Conservation (phyloP, 1,139 yeast species). For the Candida sp. region DNA sequence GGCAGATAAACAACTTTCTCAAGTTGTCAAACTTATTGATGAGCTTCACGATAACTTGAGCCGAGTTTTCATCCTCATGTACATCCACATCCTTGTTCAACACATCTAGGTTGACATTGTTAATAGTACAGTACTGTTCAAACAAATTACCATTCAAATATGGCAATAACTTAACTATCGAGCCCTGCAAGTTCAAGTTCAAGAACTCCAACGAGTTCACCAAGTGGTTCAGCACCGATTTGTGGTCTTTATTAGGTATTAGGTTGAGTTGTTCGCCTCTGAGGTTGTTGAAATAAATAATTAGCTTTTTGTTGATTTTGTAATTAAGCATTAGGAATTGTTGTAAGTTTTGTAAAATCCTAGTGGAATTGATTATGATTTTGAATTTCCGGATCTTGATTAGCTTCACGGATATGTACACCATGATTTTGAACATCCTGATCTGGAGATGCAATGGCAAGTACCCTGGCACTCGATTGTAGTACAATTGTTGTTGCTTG, state of each 20-base stretch:
- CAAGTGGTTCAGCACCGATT: constrained; percentile 13
- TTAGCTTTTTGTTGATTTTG: constrained; percentile 41
- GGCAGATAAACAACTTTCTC: constrained; percentile 44
- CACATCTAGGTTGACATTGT: constrained; percentile 30
- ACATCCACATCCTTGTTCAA: constrained; percentile 15
- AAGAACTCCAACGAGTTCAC: constrained; percentile 28
- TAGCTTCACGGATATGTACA: constrained; percentile 34
- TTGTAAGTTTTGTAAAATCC: constrained; percentile 26
- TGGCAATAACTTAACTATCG: constrained; percentile 37
- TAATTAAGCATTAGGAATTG: constrained; percentile 40
- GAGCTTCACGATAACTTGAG: constrained; percentile 13
- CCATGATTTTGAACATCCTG: constrained; percentile 32
- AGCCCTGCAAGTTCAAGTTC: constrained; percentile 30
- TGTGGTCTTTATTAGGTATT: constrained; percentile 15
- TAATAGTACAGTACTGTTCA: constrained; percentile 45
- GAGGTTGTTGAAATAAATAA: constrained; percentile 32
- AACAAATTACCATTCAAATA: constrained; percentile 40
- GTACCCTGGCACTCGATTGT: constrained; percentile 1
- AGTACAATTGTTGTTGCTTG: constrained; percentile 19
- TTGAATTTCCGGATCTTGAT: constrained; percentile 31
- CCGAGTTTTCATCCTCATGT: constrained; percentile 11
- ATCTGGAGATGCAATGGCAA: constrained; percentile 8
- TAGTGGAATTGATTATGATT: constrained; percentile 27
- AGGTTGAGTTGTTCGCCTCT: constrained; percentile 31
- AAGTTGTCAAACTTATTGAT: constrained; percentile 38